Percentiles rank a stretch among this genome's conserved stretches.
These are phyloP conservation scores for Phlegmacium glaucopus DNA, from an alignment of 768 basidiomycete species.

Conservation along the genomic window DNA sequence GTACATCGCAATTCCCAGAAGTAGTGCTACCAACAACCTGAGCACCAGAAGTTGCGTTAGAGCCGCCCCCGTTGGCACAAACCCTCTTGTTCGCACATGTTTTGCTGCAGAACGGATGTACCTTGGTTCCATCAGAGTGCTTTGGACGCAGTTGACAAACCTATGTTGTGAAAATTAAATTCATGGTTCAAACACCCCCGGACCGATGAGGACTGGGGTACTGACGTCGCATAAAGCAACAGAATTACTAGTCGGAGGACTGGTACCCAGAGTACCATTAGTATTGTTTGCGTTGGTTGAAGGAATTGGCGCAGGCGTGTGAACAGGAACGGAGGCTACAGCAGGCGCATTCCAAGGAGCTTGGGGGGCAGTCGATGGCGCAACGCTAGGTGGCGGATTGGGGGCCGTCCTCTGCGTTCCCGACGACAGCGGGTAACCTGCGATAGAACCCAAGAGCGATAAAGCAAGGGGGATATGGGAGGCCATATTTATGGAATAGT, in stretches of 20 bases:
- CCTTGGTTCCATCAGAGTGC: slow-evolving; percentile 51
- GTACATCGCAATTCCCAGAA: slow-evolving; percentile 48
- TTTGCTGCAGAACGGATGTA: slow-evolving; percentile 58
- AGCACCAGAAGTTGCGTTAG: slow-evolving; percentile 21
- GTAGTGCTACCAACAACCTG: slow-evolving; percentile 5
- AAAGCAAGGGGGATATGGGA: slow-evolving; percentile 43
- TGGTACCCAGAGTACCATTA: slow-evolving; percentile 8
- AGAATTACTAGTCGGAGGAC: slow-evolving; percentile 26
- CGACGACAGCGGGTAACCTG: slow-evolving; percentile 27
- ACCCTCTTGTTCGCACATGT: slow-evolving; percentile 48
- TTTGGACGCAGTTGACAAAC: slow-evolving; percentile 55
- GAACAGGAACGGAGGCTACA: slow-evolving; percentile 26
- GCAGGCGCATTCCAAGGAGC: slow-evolving; percentile 14
- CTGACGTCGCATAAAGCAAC: slow-evolving; percentile 51
- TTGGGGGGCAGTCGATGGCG: slow-evolving; percentile 23
- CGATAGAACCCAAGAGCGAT: slow-evolving; percentile 36
- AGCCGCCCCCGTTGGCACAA: slow-evolving; percentile 22
- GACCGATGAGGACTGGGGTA: slow-evolving; percentile 5
- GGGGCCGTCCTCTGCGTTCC: slow-evolving; percentile 25
- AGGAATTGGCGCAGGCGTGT: slow-evolving; percentile 24
- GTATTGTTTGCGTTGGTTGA: slow-evolving; percentile 19
- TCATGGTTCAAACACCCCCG: neutral
- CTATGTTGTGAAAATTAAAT: slow-evolving; percentile 27
- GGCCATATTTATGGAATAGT: slow-evolving; percentile 27
- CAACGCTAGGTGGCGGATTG: slow-evolving; percentile 16